Percentiles rank a stretch among this genome's conserved stretches.
Evolutionary conservation across 2,329 filamentous ascomycete genomes (phyloP).

Genomic region (Cytospora leucostoma): DNA sequence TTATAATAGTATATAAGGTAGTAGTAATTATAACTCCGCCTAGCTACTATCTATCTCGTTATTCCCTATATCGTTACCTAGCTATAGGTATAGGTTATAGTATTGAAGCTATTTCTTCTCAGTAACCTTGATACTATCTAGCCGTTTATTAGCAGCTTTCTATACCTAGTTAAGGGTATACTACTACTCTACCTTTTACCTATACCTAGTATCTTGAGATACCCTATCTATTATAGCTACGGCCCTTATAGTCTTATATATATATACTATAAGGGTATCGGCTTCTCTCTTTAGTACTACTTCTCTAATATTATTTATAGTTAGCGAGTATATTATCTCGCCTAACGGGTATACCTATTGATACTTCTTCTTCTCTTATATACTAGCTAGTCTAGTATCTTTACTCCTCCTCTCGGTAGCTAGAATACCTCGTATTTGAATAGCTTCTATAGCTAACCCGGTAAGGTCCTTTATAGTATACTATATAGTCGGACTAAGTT

Average conservation of each 20-base stretch:
- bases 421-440: no score
- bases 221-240: not conserved
- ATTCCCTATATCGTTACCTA: no score
- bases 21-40: no score
- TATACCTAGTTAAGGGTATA: not conserved
- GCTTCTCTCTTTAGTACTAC: not conserved
- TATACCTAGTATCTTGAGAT: no score
- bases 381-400: no score
- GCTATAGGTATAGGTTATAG: no score
- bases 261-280: not conserved
- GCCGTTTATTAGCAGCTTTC: not conserved
- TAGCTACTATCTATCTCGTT: no score
- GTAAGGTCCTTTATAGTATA: not conserved
- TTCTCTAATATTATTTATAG: not conserved
- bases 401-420: no score
- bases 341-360: not conserved
- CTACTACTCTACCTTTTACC: not conserved
- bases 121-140: not conserved
- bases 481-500: not conserved
- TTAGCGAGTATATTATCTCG: not conserved
- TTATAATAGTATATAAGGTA: not conserved
- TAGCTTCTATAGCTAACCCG: not conserved
- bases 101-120: not conserved
- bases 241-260: not conserved
- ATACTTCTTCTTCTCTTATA: not conserved